A percentile compares a stretch with the other conserved stretches of the same genome.
Evolutionary conservation across 2,329 filamentous ascomycete genomes (phyloP).

Genomic region (Sarocladiaceae sp.): DNA sequence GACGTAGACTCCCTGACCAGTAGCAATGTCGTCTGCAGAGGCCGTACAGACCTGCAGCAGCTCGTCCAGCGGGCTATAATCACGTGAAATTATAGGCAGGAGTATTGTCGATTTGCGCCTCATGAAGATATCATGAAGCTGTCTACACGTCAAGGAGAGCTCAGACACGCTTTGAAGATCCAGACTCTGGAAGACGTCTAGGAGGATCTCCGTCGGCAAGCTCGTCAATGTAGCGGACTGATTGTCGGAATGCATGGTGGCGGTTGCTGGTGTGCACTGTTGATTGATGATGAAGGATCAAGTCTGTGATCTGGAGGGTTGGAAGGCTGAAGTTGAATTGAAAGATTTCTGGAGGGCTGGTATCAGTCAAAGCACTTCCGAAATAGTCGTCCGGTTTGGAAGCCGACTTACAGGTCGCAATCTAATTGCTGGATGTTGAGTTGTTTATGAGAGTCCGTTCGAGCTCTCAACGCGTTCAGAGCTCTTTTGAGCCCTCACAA

Average conservation of each 20-base stretch:
- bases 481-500: no score
- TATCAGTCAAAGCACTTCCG: no score
- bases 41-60: conserved; percentile 42
- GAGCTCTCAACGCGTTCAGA: no score
- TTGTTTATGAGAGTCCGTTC: no score
- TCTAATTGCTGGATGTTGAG: no score
- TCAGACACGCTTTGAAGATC: conserved; percentile 34
- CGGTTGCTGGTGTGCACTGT: not conserved
- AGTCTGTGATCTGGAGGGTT: no score
- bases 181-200: conserved; percentile 41
- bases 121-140: conserved; percentile 34
- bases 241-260: no score
- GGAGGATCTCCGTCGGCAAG: conserved; percentile 40
- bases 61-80: conserved; percentile 38
- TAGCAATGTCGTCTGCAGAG: conserved; percentile 27
- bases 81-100: conserved; percentile 32
- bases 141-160: conserved; percentile 30
- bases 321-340: not conserved
- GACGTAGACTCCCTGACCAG: conserved; percentile 27
- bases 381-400: no score
- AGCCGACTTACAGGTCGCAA: no score
- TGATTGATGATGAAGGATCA: no score
- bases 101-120: conserved; percentile 35
- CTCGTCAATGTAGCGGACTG: conserved; percentile 18
- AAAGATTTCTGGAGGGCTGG: no score